A percentile compares a stretch with the other conserved stretches of the same genome.
These are phyloP conservation scores for Fallopia convolvulus DNA, from an alignment of 148 eudicot species.

Conservation along the genomic window DNA sequence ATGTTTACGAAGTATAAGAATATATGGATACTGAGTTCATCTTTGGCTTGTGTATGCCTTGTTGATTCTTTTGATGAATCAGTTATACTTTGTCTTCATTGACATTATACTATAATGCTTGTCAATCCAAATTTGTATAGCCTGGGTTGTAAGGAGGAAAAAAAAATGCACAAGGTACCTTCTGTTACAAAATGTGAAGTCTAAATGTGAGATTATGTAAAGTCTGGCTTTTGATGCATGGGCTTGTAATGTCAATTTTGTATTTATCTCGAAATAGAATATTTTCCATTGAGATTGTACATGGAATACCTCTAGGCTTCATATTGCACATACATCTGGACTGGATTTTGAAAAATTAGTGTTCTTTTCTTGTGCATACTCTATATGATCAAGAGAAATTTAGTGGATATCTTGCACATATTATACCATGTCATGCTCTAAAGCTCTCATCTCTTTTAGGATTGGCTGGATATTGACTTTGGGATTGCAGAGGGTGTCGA, in stretches of 20 bases:
- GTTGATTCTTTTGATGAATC: no score
- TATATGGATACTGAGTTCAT: background rate
- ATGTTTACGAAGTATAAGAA: background rate
- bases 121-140: no score
- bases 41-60: no score
- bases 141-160: no score
- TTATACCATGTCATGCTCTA: slow-evolving; percentile 12
- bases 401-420: background rate
- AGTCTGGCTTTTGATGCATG: background rate
- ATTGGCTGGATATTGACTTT: slow-evolving; percentile 97
- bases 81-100: no score
- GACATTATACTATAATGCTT: background rate
- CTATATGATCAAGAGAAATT: background rate
- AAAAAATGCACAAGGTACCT: background rate
- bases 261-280: background rate
- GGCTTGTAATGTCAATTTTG: background rate
- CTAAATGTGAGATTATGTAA: background rate
- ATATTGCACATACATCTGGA: background rate
- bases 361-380: background rate
- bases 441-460: slow-evolving; percentile 41
- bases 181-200: background rate
- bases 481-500: slow-evolving; percentile 96
- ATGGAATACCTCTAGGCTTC: background rate
- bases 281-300: background rate
- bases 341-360: background rate